phyloP scores from a whole-genome alignment of 805 yeast species.

The Cyberlindnera galapagoensis region DNA sequence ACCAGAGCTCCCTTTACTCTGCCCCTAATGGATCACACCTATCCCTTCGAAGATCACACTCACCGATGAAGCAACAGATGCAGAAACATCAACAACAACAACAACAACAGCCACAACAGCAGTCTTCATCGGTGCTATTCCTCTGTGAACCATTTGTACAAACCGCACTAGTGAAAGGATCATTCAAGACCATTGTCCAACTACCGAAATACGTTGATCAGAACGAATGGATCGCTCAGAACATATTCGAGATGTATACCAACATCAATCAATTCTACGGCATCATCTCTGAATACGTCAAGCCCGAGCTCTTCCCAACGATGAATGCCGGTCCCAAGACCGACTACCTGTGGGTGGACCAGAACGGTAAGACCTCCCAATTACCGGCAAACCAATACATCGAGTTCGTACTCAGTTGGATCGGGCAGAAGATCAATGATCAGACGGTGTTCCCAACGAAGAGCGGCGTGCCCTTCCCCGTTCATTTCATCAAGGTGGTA shows the following conservation, averaged over 20 bases:
- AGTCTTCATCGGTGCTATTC: constrained; percentile 39
- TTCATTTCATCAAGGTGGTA: constrained; percentile 72
- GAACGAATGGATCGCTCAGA: constrained; percentile 94
- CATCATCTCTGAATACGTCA: constrained; percentile 83
- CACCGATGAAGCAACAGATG: constrained; percentile 27
- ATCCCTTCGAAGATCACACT: constrained; percentile 40
- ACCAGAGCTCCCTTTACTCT: constrained; percentile 27
- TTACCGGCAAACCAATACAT: constrained; percentile 92
- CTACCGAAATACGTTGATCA: constrained; percentile 91
- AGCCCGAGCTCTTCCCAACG: constrained; percentile 82
- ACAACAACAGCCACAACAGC: constrained; percentile 15
- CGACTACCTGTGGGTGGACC: constrained; percentile 87
- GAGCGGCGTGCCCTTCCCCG: constrained; percentile 83
- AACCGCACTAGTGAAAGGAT: constrained; percentile 92
- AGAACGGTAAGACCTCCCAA: constrained; percentile 71
- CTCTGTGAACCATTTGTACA: constrained; percentile 89
- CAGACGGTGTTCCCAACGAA: constrained; percentile 89
- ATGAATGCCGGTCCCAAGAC: constrained; percentile 95
- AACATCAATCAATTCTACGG: constrained; percentile 85
- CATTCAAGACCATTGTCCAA: constrained; percentile 92
- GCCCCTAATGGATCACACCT: constrained; percentile 38
- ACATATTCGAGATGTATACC: constrained; percentile 81
- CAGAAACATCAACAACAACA: constrained; percentile 13
- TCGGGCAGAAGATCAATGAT: constrained; percentile 80
- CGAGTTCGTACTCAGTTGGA: constrained; percentile 88